phyloP scores from a whole-genome alignment of 495 filamentous ascomycete genomes.

The Acidomyces sp. region DNA sequence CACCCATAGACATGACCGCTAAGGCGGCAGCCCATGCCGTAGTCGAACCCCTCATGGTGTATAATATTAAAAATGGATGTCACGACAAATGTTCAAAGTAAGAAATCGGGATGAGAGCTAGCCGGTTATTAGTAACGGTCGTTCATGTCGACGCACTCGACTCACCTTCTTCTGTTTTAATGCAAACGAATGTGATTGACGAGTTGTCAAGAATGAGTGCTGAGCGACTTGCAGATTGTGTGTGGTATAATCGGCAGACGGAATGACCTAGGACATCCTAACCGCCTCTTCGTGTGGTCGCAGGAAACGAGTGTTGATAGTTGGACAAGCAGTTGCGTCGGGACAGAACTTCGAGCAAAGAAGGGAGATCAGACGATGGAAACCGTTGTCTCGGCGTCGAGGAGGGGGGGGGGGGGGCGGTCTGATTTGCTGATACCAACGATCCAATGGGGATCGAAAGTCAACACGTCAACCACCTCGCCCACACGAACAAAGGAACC shows the following conservation, averaged over 20 bases:
- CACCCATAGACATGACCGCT: constrained; percentile 25
- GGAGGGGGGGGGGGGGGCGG: not conserved
- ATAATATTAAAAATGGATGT: constrained; percentile 9
- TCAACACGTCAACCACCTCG: not conserved
- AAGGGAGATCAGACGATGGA: not conserved
- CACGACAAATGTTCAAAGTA: constrained; percentile 11
- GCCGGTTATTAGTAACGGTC: constrained; percentile 5
- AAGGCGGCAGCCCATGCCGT: constrained; percentile 30
- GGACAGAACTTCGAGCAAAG: not conserved
- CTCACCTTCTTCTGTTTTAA: not conserved
- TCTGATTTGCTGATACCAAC: not conserved
- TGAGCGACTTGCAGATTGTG: constrained; percentile 1
- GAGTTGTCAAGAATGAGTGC: constrained; percentile 9
- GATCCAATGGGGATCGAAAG: not conserved
- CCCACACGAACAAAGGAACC: not conserved
- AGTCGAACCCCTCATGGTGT: constrained; percentile 25
- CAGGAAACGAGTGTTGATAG: constrained; percentile 14
- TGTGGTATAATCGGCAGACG: not conserved
- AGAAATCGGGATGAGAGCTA: constrained; percentile 4
- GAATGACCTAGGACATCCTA: constrained; percentile 10
- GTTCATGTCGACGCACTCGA: constrained; percentile 2
- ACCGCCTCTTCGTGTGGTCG: constrained; percentile 1
- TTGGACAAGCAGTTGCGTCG: constrained; percentile 5
- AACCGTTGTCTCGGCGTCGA: not conserved
- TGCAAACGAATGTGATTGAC: constrained; percentile 17